A percentile compares a stretch with the other conserved stretches of the same genome.
These are phyloP conservation scores for Strobilomyces dryophilus DNA, from an alignment of 768 basidiomycete species.

Conservation along the genomic window DNA sequence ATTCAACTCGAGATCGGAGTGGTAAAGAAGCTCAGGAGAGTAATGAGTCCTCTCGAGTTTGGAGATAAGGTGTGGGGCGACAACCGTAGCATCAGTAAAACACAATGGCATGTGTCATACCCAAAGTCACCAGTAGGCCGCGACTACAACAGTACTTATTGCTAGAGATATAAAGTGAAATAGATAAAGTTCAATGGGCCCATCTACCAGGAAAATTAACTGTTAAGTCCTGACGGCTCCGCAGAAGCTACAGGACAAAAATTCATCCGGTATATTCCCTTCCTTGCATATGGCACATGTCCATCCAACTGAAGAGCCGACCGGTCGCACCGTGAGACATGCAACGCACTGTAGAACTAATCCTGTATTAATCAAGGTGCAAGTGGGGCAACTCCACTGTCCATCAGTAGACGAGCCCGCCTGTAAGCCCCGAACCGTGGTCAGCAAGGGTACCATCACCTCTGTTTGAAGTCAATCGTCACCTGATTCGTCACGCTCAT, in stretches of 20 bases:
- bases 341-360: conserved; percentile 54
- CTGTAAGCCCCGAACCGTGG: not conserved
- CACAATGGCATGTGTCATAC: too few relatives aligned
- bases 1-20: too few relatives aligned
- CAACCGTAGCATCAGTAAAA: too few relatives aligned
- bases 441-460: conserved; percentile 12
- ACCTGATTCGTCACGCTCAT: conserved; percentile 59
- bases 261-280: conserved; percentile 53
- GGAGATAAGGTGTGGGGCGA: too few relatives aligned
- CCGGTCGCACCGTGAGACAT: conserved; percentile 44
- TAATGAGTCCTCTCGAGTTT: too few relatives aligned
- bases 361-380: conserved; percentile 63
- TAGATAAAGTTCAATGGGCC: not conserved
- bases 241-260: conserved; percentile 76
- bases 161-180: not conserved
- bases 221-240: conserved; percentile 56
- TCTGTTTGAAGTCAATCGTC: conserved; percentile 48
- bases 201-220: conserved; percentile 7
- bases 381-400: conserved; percentile 53
- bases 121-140: too few relatives aligned
- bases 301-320: conserved; percentile 47
- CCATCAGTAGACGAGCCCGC: not conserved
- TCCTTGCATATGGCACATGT: conserved; percentile 62
- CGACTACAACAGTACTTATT: too few relatives aligned
- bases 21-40: too few relatives aligned